phyloP scores from a whole-genome alignment of 805 yeast species.

The Candida maris region DNA sequence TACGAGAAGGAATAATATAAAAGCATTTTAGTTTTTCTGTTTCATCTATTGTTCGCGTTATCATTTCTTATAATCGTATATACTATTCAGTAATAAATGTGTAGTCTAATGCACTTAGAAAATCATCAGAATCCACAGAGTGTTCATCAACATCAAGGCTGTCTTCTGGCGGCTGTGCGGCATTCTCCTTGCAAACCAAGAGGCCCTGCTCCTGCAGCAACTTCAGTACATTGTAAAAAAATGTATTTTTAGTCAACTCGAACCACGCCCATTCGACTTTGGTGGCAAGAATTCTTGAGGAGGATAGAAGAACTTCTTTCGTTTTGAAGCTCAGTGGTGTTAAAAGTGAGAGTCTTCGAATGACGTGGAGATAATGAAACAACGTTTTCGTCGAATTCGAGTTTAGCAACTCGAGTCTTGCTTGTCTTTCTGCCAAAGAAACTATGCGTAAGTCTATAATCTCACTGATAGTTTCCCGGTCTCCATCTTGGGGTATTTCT shows the following conservation, averaged over 20 bases:
- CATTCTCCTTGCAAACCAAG: too few species aligned
- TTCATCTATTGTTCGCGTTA: too few species aligned
- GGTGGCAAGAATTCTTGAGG: slow-evolving; percentile 46
- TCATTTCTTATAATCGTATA: too few species aligned
- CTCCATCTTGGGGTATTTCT: slow-evolving; percentile 17
- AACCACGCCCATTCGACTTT: slow-evolving; percentile 56
- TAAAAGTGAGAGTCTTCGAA: slow-evolving; percentile 40
- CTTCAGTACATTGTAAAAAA: slow-evolving; percentile 14
- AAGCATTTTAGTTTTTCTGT: too few species aligned
- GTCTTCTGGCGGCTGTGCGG: too few species aligned
- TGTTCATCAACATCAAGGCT: too few species aligned
- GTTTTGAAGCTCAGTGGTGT: slow-evolving; percentile 57
- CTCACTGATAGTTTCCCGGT: slow-evolving; percentile 16
- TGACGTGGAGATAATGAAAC: slow-evolving; percentile 31
- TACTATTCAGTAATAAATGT: slow-evolving; percentile 9
- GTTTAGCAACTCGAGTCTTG: slow-evolving; percentile 8
- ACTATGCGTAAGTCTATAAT: slow-evolving; percentile 14
- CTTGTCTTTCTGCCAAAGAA: slow-evolving; percentile 9
- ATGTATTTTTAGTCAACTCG: slow-evolving; percentile 42
- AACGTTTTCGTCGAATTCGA: slow-evolving; percentile 35
- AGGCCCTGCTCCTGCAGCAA: slow-evolving; percentile 1
- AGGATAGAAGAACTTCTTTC: slow-evolving; percentile 42
- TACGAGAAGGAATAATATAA: too few species aligned
- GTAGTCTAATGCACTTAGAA: slow-evolving; percentile 19
- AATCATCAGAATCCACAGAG: slow-evolving; percentile 19